These are phyloP conservation scores for Leccinum boreale DNA, from an alignment of 768 basidiomycete species.

Conservation along the genomic window DNA sequence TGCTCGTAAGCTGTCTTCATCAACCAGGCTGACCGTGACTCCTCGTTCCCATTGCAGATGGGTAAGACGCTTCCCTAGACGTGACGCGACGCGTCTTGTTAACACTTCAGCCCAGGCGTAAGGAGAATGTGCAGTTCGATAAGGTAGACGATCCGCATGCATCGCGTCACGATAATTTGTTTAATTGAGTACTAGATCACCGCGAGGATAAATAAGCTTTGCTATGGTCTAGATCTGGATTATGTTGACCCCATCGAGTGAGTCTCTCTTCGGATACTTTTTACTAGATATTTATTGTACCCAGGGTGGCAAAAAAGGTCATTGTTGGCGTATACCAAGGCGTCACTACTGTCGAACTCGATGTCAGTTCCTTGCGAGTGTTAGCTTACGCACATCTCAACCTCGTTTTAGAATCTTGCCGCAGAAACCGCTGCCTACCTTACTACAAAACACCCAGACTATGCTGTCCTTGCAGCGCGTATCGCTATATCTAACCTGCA, in stretches of 20 bases:
- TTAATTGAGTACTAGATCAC: constrained; percentile 59
- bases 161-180: constrained; percentile 14
- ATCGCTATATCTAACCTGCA: constrained; percentile 98
- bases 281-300: constrained; percentile 5
- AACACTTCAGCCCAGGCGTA: constrained; percentile 49
- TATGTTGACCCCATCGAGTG: constrained; percentile 91
- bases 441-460: constrained; percentile 96
- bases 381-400: constrained; percentile 2
- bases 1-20: neutral
- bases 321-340: constrained; percentile 92
- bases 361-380: constrained; percentile 52
- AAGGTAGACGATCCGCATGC: constrained; percentile 51
- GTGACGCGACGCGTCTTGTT: constrained; percentile 25
- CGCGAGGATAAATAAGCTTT: constrained; percentile 82
- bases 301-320: constrained; percentile 87
- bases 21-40: constrained; percentile 6
- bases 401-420: constrained; percentile 72
- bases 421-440: constrained; percentile 97
- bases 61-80: constrained; percentile 32
- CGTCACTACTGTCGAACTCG: constrained; percentile 95
- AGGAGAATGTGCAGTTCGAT: constrained; percentile 91
- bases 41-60: constrained; percentile 36
- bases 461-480: constrained; percentile 96
- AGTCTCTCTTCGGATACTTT: neutral
- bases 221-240: constrained; percentile 91